Percentiles rank a stretch among this genome's conserved stretches.
Evolutionary conservation across 257 asterid species (phyloP).

Genomic region (Verbascum thapsus): DNA sequence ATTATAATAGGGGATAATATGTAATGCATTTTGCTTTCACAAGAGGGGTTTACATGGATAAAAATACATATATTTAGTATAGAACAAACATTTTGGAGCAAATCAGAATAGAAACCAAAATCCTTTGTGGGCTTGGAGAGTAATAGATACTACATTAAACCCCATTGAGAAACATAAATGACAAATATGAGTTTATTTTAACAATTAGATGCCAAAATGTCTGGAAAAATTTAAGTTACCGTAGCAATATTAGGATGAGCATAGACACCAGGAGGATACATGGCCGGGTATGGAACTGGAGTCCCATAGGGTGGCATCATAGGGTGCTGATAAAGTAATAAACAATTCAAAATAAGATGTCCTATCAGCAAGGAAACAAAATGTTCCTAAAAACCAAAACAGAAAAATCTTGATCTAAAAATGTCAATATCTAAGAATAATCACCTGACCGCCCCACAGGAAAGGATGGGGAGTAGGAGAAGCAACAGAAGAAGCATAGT

Average conservation of each 20-base stretch:
- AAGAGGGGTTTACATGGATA: no score
- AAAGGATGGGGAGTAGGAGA: slow-evolving; percentile 82
- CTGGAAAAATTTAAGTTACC: slow-evolving; percentile 42
- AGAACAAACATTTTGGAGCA: no score
- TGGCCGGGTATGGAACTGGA: slow-evolving; percentile 82
- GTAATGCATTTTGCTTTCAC: no score
- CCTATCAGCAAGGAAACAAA: neutral
- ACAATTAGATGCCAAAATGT: slow-evolving; percentile 6
- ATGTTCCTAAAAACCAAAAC: neutral
- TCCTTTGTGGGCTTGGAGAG: no score
- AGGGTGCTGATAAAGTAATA: slow-evolving; percentile 60
- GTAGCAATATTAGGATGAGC: slow-evolving; percentile 73
- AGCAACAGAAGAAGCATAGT: slow-evolving; percentile 71
- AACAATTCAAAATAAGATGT: slow-evolving; percentile 9
- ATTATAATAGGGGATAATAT: no score
- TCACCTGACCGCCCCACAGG: slow-evolving; percentile 83
- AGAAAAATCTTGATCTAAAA: neutral
- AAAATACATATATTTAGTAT: no score
- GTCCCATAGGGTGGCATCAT: slow-evolving; percentile 86
- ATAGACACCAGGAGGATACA: slow-evolving; percentile 76
- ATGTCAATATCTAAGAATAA: slow-evolving; percentile 7
- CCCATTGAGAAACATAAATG: neutral
- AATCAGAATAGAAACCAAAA: no score
- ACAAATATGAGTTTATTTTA: neutral
- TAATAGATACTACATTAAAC: neutral